A percentile compares a stretch with the other conserved stretches of the same genome.
These are phyloP conservation scores for Aspergillus melleus DNA, from an alignment of 2,329 filamentous ascomycete genomes.

Conservation along the genomic window DNA sequence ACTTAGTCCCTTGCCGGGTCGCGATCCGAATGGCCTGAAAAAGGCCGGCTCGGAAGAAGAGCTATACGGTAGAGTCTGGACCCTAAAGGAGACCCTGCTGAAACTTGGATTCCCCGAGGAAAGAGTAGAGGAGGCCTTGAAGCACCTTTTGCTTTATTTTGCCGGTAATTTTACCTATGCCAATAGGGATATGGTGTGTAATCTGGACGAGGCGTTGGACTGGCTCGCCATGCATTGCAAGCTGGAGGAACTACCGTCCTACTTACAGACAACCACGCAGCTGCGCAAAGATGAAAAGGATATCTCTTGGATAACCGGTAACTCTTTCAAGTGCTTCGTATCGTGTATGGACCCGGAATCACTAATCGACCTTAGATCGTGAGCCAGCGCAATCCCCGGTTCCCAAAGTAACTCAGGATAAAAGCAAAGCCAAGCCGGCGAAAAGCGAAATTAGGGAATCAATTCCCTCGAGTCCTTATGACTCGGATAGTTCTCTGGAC, in stretches of 20 bases:
- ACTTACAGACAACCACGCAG: constrained; percentile 53
- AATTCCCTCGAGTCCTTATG: constrained; percentile 30
- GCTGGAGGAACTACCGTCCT: constrained; percentile 68
- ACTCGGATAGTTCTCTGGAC: constrained; percentile 67
- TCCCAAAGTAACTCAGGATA: constrained; percentile 22
- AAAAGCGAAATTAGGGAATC: constrained; percentile 28
- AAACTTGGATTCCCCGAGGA: constrained; percentile 67
- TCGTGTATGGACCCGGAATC: constrained; percentile 13
- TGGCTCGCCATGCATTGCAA: constrained; percentile 82
- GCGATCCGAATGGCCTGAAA: constrained; percentile 29
- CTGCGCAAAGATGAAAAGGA: constrained; percentile 32
- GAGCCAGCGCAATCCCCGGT: constrained; percentile 30
- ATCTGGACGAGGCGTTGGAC: constrained; percentile 81
- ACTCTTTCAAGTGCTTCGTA: constrained; percentile 16
- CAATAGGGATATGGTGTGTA: constrained; percentile 72
- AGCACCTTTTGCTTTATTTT: constrained; percentile 66
- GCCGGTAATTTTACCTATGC: constrained; percentile 56
- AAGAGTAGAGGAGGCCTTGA: constrained; percentile 64
- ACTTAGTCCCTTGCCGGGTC: constrained; percentile 32
- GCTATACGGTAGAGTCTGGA: constrained; percentile 78
- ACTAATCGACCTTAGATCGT: constrained; percentile 33
- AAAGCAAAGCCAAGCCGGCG: constrained; percentile 24
- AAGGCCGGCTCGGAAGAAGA: constrained; percentile 69
- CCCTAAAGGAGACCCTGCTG: constrained; percentile 70
- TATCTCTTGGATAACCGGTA: constrained; percentile 41